Conservation (phyloP, 495 filamentous ascomycete genomes). For the Podospora anserina region DNA sequence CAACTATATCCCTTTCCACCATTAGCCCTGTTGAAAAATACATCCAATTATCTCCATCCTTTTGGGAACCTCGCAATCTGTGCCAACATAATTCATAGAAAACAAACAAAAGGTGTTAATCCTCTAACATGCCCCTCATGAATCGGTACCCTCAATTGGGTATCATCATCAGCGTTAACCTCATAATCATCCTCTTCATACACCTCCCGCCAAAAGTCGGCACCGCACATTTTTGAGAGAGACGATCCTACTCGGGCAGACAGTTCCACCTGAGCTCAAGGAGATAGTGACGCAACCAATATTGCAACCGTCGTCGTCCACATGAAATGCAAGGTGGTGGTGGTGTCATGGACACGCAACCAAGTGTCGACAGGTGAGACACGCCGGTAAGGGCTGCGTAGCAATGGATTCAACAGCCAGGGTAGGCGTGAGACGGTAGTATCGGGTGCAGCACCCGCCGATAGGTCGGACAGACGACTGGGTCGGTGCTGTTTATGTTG, state of each 20-base stretch:
- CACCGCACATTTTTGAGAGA: neutral
- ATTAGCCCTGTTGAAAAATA: too few relatives aligned
- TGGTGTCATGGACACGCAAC: neutral
- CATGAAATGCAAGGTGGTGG: neutral
- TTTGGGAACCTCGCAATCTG: too few relatives aligned
- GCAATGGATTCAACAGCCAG: neutral
- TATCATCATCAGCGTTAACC: neutral
- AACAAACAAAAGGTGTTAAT: too few relatives aligned
- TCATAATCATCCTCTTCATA: neutral
- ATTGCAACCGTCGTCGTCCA: neutral
- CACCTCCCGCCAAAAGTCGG: neutral
- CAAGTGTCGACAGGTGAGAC: neutral
- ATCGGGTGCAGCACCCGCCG: neutral
- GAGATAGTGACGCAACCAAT: neutral
- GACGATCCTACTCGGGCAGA: too few relatives aligned
- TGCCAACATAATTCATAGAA: too few relatives aligned
- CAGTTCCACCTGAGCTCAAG: too few relatives aligned
- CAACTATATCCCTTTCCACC: too few relatives aligned
- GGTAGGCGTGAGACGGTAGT: neutral
- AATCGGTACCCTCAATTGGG: neutral
- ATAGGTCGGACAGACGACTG: neutral
- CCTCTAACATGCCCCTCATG: neutral
- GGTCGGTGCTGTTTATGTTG: neutral
- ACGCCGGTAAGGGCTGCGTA: neutral
- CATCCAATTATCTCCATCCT: too few relatives aligned